Percentiles rank a stretch among this genome's conserved stretches.
Conservation (phyloP, 2,329 filamentous ascomycete species). For the Trichoderma sp. region DNA sequence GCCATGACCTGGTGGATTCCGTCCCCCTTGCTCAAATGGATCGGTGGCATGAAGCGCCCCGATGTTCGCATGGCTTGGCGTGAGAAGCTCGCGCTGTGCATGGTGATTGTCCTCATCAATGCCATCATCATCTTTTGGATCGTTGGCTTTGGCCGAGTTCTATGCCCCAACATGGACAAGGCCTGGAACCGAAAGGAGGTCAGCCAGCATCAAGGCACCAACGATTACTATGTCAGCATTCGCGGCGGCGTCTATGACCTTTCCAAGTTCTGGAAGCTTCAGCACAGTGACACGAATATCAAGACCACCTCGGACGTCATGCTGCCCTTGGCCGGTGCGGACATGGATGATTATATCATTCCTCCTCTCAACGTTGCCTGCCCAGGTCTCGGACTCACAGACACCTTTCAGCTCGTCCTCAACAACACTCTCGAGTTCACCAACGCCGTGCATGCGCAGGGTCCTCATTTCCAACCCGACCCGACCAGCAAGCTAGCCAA, state of each 20-base stretch:
- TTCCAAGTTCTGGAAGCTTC: slow-evolving; percentile 78
- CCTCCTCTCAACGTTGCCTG: slow-evolving; percentile 77
- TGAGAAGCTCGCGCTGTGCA: slow-evolving; percentile 84
- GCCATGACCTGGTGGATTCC: slow-evolving; percentile 91
- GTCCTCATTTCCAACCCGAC: slow-evolving; percentile 55
- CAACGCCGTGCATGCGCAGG: slow-evolving; percentile 69
- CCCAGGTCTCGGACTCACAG: slow-evolving; percentile 65
- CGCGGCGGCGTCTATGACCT: slow-evolving; percentile 92
- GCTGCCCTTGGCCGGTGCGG: slow-evolving; percentile 73
- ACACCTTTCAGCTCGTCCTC: slow-evolving; percentile 56
- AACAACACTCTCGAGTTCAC: slow-evolving; percentile 64
- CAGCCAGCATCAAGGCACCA: slow-evolving; percentile 64
- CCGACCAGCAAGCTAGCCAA: slow-evolving; percentile 59
- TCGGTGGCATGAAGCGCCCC: slow-evolving; percentile 95
- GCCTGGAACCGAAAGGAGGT: slow-evolving; percentile 78
- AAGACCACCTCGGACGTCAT: slow-evolving; percentile 66
- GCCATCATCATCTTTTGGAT: slow-evolving; percentile 88
- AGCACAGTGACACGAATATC: slow-evolving; percentile 75
- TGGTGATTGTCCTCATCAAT: slow-evolving; percentile 81
- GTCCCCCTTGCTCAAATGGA: slow-evolving; percentile 73
- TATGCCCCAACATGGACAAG: slow-evolving; percentile 92
- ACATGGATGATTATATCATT: slow-evolving; percentile 83
- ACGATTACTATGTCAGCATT: slow-evolving; percentile 85
- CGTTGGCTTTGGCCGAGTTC: slow-evolving; percentile 75
- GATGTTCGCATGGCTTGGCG: slow-evolving; percentile 98